These are phyloP conservation scores for Ustilago lituana DNA, from an alignment of 1,284 basidiomycete species.

Conservation along the genomic window DNA sequence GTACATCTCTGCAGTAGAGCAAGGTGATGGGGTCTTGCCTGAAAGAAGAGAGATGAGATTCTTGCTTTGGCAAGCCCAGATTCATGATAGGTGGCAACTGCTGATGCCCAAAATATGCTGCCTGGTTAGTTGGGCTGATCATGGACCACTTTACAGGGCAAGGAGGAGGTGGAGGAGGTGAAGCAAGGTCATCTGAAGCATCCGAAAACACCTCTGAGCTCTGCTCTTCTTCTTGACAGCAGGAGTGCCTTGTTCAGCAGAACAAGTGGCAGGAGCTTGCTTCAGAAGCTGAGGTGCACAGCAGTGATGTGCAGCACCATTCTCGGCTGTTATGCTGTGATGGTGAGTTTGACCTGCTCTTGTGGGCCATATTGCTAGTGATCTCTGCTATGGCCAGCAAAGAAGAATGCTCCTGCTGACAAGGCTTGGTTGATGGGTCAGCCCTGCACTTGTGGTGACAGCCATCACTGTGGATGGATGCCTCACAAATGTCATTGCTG, in stretches of 20 bases:
- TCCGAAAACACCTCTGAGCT: slow-evolving; percentile 17
- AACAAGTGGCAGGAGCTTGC: slow-evolving; percentile 9
- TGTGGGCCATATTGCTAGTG: background rate
- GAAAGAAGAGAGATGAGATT: background rate
- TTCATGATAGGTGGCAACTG: slow-evolving; percentile 21
- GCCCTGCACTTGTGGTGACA: slow-evolving; percentile 11
- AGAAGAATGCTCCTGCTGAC: background rate
- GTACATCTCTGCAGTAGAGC: slow-evolving; percentile 16
- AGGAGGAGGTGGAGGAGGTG: slow-evolving; percentile 16
- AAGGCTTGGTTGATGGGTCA: background rate
- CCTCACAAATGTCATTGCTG: slow-evolving; percentile 39
- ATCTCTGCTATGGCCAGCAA: background rate
- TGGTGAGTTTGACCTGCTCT: background rate
- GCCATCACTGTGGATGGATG: slow-evolving; percentile 4
- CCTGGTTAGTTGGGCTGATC: background rate
- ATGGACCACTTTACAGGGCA: slow-evolving; percentile 3
- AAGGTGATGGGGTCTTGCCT: slow-evolving; percentile 19
- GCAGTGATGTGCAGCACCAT: background rate
- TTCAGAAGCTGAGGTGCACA: slow-evolving; percentile 2
- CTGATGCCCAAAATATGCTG: slow-evolving; percentile 4
- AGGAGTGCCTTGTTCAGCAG: slow-evolving; percentile 27
- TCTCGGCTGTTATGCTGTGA: background rate
- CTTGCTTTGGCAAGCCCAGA: slow-evolving; percentile 22
- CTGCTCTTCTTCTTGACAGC: slow-evolving; percentile 30
- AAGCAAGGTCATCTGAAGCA: slow-evolving; percentile 17